phyloP scores from a whole-genome alignment of 768 basidiomycete species.

The Mrakia frigida region DNA sequence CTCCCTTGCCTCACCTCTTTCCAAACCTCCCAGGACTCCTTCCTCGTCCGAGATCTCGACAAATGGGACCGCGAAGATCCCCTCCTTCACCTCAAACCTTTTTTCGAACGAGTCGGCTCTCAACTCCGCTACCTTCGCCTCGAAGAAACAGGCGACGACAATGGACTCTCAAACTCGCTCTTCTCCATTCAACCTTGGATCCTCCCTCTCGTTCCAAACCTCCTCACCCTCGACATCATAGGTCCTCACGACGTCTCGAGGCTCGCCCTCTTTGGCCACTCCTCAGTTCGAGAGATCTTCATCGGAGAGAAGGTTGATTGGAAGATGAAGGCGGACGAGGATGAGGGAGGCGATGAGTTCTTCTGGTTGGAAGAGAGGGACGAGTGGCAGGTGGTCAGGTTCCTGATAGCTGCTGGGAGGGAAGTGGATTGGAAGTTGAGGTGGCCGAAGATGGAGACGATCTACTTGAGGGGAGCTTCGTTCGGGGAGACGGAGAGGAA shows the following conservation, averaged over 20 bases:
- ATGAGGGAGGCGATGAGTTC: neutral
- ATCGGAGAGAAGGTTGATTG: neutral
- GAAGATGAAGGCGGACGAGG: neutral
- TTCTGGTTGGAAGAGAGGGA: slow-evolving; percentile 1
- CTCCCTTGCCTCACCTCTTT: neutral
- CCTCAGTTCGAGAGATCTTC: neutral
- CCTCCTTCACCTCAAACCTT: neutral
- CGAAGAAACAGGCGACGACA: neutral
- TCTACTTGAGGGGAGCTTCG: neutral
- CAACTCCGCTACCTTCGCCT: slow-evolving; percentile 1
- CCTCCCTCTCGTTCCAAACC: neutral
- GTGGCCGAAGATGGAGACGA: neutral
- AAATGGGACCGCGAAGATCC: neutral
- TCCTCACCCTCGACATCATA: neutral
- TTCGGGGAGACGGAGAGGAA: neutral
- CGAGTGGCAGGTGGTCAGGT: neutral
- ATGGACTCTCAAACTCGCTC: neutral
- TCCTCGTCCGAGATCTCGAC: neutral
- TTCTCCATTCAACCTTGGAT: neutral
- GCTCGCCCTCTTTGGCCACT: neutral
- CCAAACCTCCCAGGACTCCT: neutral
- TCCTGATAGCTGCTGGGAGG: neutral
- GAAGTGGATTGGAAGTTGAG: neutral
- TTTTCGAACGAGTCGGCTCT: neutral
- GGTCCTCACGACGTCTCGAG: neutral